Base-by-base conservation (phyloP, 805 yeast species). In the Blastobotrys robertii region DNA sequence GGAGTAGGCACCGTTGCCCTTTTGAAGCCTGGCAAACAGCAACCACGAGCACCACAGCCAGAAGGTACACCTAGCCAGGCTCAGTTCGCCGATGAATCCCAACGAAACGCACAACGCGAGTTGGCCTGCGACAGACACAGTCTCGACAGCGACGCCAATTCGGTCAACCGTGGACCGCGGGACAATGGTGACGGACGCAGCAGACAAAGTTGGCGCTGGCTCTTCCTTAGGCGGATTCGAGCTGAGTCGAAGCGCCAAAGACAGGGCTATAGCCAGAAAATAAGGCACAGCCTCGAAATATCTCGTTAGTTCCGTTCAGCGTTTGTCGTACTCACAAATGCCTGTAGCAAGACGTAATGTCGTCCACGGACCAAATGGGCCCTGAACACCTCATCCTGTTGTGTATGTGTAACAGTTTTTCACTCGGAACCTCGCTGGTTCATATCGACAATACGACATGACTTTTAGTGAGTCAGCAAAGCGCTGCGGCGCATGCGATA, bases 311-410 rank as follows among this genome's bases (percentile, higher is more conserved):
- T n/a, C n/a, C n/a, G n/a, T n/a, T n/a, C n/a, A n/a, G n/a, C n/a
- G n/a, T n/a, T n/a, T n/a, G n/a, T 12, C 4, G 13, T 10, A 76
- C 52, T 46, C 60, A 56, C 52, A 54, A 50, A 14, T 63, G 60
- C 38, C 78, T 65, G 4, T 73, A 73, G 53, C 81, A 76, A 11
- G 55, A 54, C 1, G 81, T 72, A 34, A 80, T 55, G 56, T 80
- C 85, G 53, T 80, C 86, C 46, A 70, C 75, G 48, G 66, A 62
- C 85, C 85, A 79, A 8, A 44, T 25, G 2, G 52, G 51, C 3
- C 54, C 52, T 3, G 41, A n/a, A 32, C 54, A 49, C 6, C 25
- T 6, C 25, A 4, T 19, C 25, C 4, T 19, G 6, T 4, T 19
- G 25, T 19, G 6, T 19, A 19, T 19, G 25, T 19, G 25, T 19